Percentiles rank a stretch among this genome's conserved stretches.
Evolutionary conservation across 2,329 filamentous ascomycete genomes (phyloP).

Genomic region (Colletotrichum coccodes): DNA sequence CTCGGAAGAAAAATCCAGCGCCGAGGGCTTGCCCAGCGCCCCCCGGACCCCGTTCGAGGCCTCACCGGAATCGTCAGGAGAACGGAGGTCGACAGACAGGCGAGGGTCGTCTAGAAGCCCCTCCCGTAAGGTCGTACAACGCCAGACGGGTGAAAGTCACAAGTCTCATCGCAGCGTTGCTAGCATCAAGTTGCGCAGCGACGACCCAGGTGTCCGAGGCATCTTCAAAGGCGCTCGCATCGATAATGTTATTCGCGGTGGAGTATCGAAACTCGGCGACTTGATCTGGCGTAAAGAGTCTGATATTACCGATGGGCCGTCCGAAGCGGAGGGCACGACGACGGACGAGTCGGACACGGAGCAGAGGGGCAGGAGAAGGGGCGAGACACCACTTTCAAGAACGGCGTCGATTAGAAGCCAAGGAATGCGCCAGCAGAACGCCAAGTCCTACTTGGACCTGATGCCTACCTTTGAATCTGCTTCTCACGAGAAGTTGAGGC

Average conservation of each 20-base stretch:
- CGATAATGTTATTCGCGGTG: constrained; percentile 74
- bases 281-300: constrained; percentile 66
- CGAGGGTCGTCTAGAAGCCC: constrained; percentile 49
- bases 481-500: constrained; percentile 30
- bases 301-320: constrained; percentile 39
- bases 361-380: constrained; percentile 49
- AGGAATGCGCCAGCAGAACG: constrained; percentile 42
- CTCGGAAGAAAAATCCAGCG: constrained; percentile 27
- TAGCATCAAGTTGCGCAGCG: constrained; percentile 56
- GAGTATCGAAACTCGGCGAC: constrained; percentile 67
- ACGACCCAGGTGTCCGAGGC: constrained; percentile 69
- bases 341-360: constrained; percentile 63
- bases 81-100: constrained; percentile 39
- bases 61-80: constrained; percentile 26
- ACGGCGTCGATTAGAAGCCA: constrained; percentile 35
- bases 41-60: constrained; percentile 34
- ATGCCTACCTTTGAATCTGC: constrained; percentile 61
- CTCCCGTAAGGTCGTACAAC: constrained; percentile 46
- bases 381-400: constrained; percentile 36
- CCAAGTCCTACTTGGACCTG: constrained; percentile 60
- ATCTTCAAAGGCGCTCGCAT: constrained; percentile 84
- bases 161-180: constrained; percentile 60
- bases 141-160: constrained; percentile 54
- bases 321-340: constrained; percentile 50
- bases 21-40: constrained; percentile 41